These are phyloP conservation scores for Nadsonia starkeyi-henricii DNA, from an alignment of 1,139 yeast genomes.

Conservation along the genomic window DNA sequence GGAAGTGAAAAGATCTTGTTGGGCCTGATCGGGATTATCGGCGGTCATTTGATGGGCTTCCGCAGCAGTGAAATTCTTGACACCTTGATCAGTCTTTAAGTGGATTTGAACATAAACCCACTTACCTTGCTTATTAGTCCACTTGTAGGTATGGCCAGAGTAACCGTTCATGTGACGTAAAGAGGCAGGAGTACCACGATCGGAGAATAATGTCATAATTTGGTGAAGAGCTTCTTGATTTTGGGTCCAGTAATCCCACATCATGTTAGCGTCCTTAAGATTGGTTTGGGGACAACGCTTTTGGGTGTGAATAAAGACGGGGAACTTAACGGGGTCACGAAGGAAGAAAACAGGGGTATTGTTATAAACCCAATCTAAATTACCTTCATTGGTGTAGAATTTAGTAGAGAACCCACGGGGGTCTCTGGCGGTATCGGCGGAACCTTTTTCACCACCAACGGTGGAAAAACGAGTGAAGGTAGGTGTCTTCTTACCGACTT, in stretches of 20 bases:
- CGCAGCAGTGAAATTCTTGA: slow-evolving; percentile 40
- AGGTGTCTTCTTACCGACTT: slow-evolving; percentile 64
- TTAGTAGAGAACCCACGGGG: slow-evolving; percentile 81
- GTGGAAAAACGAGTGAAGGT: slow-evolving; percentile 71
- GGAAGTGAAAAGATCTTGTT: slow-evolving; percentile 41
- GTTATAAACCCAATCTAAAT: slow-evolving; percentile 77
- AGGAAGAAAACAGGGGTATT: slow-evolving; percentile 82
- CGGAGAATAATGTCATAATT: slow-evolving; percentile 48
- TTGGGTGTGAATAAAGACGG: slow-evolving; percentile 81
- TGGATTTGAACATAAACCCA: slow-evolving; percentile 59
- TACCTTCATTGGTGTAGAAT: slow-evolving; percentile 79
- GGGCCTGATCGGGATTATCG: slow-evolving; percentile 49
- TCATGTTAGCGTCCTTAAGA: slow-evolving; percentile 55
- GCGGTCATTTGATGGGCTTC: slow-evolving; percentile 46
- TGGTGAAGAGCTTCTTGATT: slow-evolving; percentile 56
- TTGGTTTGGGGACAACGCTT: slow-evolving; percentile 78
- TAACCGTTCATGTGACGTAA: slow-evolving; percentile 59
- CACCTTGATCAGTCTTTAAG: slow-evolving; percentile 47
- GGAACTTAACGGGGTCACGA: slow-evolving; percentile 79
- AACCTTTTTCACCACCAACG: slow-evolving; percentile 78
- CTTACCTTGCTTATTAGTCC: slow-evolving; percentile 50
- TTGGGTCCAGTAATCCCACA: slow-evolving; percentile 55
- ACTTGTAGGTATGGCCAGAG: slow-evolving; percentile 66
- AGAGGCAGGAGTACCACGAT: slow-evolving; percentile 59
- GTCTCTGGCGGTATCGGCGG: slow-evolving; percentile 79